These are phyloP conservation scores for Cryptococcus sp. DNA, from an alignment of 1,284 basidiomycete genomes.

Conservation along the genomic window DNA sequence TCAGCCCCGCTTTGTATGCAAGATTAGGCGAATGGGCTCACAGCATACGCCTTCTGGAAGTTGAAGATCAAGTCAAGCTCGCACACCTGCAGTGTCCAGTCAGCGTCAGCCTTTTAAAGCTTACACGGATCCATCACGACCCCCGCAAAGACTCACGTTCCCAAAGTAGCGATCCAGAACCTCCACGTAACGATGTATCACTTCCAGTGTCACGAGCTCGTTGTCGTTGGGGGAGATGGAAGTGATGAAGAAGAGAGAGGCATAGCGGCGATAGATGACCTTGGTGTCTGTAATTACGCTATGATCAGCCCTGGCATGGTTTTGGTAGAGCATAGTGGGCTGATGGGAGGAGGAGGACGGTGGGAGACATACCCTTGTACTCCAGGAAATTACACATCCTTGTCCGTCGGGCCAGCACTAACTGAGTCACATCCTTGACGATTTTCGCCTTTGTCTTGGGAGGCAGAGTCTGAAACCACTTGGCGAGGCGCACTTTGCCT, in stretches of 20 bases:
- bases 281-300: constrained; percentile 65
- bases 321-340: too few species aligned
- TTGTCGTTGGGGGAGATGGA: constrained; percentile 89
- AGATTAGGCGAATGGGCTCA: constrained; percentile 43
- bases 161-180: constrained; percentile 99
- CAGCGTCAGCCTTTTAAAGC: not conserved
- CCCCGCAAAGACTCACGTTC: constrained; percentile 64
- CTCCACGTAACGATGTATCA: constrained; percentile 98
- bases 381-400: constrained; percentile 99
- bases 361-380: constrained; percentile 75
- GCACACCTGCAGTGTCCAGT: constrained; percentile 69
- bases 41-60: constrained; percentile 95
- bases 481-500: constrained; percentile 97
- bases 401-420: constrained; percentile 91
- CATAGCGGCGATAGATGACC: constrained; percentile 96
- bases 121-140: not conserved
- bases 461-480: constrained; percentile 97
- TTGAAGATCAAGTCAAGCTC: constrained; percentile 97
- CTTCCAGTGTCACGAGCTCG: constrained; percentile 85
- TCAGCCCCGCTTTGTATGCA: not conserved
- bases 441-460: constrained; percentile 96
- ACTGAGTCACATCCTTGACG: constrained; percentile 98
- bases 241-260: constrained; percentile 95
- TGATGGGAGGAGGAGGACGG: too few species aligned
- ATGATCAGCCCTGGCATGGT: too few species aligned